Percentiles rank a stretch among this genome's conserved stretches.
These are phyloP conservation scores for Trichophyton simii DNA, from an alignment of 2,329 filamentous ascomycete species.

Conservation along the genomic window DNA sequence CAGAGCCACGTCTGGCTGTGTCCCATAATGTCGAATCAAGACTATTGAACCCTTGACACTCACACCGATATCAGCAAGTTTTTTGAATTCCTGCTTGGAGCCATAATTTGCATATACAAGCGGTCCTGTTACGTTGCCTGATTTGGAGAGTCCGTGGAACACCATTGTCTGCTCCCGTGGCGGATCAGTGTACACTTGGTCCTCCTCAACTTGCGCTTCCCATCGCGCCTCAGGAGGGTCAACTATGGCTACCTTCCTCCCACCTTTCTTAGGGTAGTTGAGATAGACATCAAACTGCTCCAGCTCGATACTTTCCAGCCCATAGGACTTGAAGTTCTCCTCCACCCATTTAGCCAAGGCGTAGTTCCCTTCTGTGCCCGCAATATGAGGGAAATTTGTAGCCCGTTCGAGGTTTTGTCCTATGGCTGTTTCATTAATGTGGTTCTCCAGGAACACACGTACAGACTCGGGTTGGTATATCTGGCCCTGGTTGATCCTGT, in stretches of 20 bases:
- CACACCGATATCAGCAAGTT: constrained; percentile 57
- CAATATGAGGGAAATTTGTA: constrained; percentile 76
- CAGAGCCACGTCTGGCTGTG: constrained; percentile 57
- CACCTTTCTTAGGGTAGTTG: constrained; percentile 72
- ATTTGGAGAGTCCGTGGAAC: constrained; percentile 82
- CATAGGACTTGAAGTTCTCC: constrained; percentile 57
- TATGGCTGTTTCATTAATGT: constrained; percentile 57
- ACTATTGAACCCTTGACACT: constrained; percentile 68
- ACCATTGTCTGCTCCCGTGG: constrained; percentile 56
- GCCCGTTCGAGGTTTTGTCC: constrained; percentile 63
- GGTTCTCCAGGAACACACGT: constrained; percentile 58
- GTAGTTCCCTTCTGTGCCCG: constrained; percentile 86
- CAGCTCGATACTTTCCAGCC: constrained; percentile 61
- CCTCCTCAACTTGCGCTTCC: constrained; percentile 75
- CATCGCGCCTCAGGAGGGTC: constrained; percentile 56
- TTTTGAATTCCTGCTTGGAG: constrained; percentile 67
- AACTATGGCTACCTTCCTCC: constrained; percentile 69
- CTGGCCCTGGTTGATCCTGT: constrained; percentile 50
- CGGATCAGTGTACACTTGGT: constrained; percentile 51
- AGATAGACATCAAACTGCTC: constrained; percentile 81
- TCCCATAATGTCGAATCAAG: constrained; percentile 67
- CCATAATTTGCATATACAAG: constrained; percentile 91
- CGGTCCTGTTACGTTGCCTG: constrained; percentile 73
- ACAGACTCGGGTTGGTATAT: constrained; percentile 77
- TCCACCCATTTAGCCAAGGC: constrained; percentile 75